phyloP scores from a whole-genome alignment of 208 protist genomes.

The Trypanosoma cruzi region DNA sequence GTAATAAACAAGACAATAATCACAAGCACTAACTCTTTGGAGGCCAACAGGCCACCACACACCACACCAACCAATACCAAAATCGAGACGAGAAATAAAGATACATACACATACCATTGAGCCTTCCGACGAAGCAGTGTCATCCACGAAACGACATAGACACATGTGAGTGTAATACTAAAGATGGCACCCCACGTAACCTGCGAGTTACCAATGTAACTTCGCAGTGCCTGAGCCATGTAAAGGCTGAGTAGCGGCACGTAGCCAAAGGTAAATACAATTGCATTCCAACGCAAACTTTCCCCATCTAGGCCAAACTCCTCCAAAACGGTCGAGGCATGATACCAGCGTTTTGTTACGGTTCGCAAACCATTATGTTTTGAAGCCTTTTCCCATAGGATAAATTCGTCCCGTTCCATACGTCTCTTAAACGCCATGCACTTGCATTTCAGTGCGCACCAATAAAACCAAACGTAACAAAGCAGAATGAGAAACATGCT shows the following conservation, averaged over 20 bases:
- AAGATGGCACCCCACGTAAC: slow-evolving; percentile 66
- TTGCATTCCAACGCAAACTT: slow-evolving; percentile 67
- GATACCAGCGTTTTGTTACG: slow-evolving; percentile 84
- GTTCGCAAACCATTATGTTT: slow-evolving; percentile 43
- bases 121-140: slow-evolving; percentile 61
- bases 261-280: slow-evolving; percentile 79
- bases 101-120: slow-evolving; percentile 69
- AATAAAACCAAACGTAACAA: slow-evolving; percentile 89
- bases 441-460: slow-evolving; percentile 66
- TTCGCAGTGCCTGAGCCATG: slow-evolving; percentile 56
- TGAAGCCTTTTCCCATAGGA: slow-evolving; percentile 55
- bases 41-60: slow-evolving; percentile 39
- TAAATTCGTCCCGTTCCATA: slow-evolving; percentile 65
- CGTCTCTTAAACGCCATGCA: slow-evolving; percentile 40
- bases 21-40: slow-evolving; percentile 30
- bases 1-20: slow-evolving; percentile 64
- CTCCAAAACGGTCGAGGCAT: slow-evolving; percentile 76
- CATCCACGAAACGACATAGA: slow-evolving; percentile 78
- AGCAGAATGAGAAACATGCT: slow-evolving; percentile 51
- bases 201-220: slow-evolving; percentile 45
- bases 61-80: slow-evolving; percentile 59
- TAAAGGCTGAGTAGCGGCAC: slow-evolving; percentile 81
- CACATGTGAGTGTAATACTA: slow-evolving; percentile 51
- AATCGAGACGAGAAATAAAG: slow-evolving; percentile 52
- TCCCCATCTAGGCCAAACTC: slow-evolving; percentile 85